Base-by-base conservation (phyloP, 1,284 basidiomycete species). In the Apiotrichum domesticum region DNA sequence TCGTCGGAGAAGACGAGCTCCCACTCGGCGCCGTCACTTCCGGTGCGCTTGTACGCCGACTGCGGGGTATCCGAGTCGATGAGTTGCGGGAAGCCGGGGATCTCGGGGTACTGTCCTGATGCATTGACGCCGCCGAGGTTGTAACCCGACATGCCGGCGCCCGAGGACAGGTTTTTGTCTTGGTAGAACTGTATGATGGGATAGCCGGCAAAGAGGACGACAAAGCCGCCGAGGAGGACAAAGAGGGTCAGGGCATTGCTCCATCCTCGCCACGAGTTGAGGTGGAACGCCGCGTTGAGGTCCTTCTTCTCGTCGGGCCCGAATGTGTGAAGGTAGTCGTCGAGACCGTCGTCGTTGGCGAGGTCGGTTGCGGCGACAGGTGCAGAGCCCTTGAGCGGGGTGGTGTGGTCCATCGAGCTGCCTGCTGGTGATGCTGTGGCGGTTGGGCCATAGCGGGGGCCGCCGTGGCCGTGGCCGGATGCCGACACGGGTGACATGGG, bases 1-100 rank as follows among this genome's bases (percentile, higher is more conserved):
- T 95, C 93, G 74, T 95, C 92, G 50, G 87, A 88, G 71, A 71
- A 94, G 3, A 92, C 84, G 8, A 95, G 80, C 55, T 85, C 79
- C 72, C 87, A 89, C 5, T 79, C 67, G 32, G 82, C 59, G 3
- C 84, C 84, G 65, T 89, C 87, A 59, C 80, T 85, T 0, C 87
- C 87, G 1, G 76, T 84, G 35, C 86, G 80, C 0, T 81, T 79
- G 62, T 80, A 80, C 4, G 81, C 85, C 0, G 64, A 61, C 1
- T 77, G 63, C 0, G 88, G 88, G 1, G 88, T 92, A 13, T 83
- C 83, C 3, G 70, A 56, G 73, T 91, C 88, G 65, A 90, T 82
- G 44, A 87, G 74, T 8, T 78, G 72, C 0, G 85, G 84, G 73
- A 87, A 80, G 56, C 80, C 76, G 52, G 84, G 80, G 11, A 77